Conservation (phyloP, 148 eudicot species). For the Suaeda aralocaspica region DNA sequence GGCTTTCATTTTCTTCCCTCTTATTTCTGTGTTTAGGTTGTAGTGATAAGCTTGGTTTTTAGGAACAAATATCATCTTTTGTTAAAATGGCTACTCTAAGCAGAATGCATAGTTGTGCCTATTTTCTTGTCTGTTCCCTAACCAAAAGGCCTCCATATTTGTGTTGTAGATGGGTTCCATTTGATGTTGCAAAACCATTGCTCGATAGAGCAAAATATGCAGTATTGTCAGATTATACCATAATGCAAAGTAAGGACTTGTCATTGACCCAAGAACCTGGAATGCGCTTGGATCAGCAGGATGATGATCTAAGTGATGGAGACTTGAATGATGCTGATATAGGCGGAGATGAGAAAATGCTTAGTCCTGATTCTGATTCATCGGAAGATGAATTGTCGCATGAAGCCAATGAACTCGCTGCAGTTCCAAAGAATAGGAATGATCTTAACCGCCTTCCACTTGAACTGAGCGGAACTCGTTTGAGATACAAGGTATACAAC, state of each 20-base stretch:
- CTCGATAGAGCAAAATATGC: conserved; percentile 65
- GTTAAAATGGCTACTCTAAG: neutral
- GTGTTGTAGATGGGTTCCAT: conserved; percentile 71
- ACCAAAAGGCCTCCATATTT: conserved; percentile 5
- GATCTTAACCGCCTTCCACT: conserved; percentile 48
- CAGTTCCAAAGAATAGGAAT: conserved; percentile 31
- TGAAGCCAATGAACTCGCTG: conserved; percentile 33
- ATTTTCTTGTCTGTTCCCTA: conserved; percentile 9
- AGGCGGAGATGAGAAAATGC: conserved; percentile 54
- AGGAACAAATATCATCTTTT: no score
- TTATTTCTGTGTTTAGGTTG: neutral
- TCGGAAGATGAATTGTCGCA: conserved; percentile 57
- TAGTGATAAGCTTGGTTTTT: no score
- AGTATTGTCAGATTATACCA: conserved; percentile 56
- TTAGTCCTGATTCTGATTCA: conserved; percentile 45
- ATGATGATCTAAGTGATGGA: conserved; percentile 40
- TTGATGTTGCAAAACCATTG: conserved; percentile 52
- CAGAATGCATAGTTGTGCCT: neutral
- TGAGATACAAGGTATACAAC: conserved; percentile 54
- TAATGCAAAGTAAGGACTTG: conserved; percentile 34
- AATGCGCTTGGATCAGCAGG: conserved; percentile 36
- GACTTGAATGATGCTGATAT: conserved; percentile 50
- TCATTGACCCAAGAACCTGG: conserved; percentile 23
- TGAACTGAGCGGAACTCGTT: conserved; percentile 46
- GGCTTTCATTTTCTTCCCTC: no score